Conservation (phyloP, 2,329 filamentous ascomycete genomes). For the Septoria petroselini region DNA sequence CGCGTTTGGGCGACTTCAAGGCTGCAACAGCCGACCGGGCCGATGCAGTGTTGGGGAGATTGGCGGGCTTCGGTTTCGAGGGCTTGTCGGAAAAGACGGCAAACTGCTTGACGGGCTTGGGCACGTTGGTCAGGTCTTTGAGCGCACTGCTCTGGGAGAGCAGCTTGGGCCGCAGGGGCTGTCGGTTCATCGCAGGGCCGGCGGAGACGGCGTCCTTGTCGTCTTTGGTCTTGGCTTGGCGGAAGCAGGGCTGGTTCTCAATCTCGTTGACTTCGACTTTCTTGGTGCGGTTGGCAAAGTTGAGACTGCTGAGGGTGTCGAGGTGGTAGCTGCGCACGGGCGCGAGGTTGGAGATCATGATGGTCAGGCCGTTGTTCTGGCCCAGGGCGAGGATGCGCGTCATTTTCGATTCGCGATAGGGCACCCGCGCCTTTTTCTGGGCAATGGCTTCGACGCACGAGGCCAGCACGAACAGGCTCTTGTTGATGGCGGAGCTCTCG, state of each 20-base stretch:
- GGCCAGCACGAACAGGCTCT: conserved; percentile 88
- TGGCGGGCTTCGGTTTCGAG: conserved; percentile 43
- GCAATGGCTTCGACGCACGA: conserved; percentile 96
- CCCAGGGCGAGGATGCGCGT: conserved; percentile 87
- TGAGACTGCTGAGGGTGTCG: conserved; percentile 88
- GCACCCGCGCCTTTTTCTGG: conserved; percentile 70
- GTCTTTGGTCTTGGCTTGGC: conserved; percentile 35
- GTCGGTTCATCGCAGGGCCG: conserved; percentile 53
- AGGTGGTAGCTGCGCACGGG: conserved; percentile 90
- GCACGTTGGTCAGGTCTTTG: conserved; percentile 49
- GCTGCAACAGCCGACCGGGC: conserved; percentile 16
- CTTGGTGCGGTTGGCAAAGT: conserved; percentile 92
- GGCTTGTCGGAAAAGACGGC: conserved; percentile 77
- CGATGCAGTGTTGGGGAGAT: conserved; percentile 30
- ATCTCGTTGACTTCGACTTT: conserved; percentile 94
- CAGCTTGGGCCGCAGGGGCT: conserved; percentile 74
- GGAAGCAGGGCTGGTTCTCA: conserved; percentile 87
- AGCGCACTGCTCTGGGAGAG: conserved; percentile 67
- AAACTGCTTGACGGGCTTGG: conserved; percentile 79
- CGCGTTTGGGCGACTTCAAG: conserved; percentile 42
- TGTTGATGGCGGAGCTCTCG: conserved; percentile 97
- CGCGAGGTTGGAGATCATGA: conserved; percentile 95
- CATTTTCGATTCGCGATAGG: conserved; percentile 96
- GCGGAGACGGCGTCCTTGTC: conserved; percentile 36
- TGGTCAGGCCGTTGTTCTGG: conserved; percentile 89